Evolutionary conservation across 768 basidiomycete genomes (phyloP).

Genomic region (Psilocybe tampanensis): DNA sequence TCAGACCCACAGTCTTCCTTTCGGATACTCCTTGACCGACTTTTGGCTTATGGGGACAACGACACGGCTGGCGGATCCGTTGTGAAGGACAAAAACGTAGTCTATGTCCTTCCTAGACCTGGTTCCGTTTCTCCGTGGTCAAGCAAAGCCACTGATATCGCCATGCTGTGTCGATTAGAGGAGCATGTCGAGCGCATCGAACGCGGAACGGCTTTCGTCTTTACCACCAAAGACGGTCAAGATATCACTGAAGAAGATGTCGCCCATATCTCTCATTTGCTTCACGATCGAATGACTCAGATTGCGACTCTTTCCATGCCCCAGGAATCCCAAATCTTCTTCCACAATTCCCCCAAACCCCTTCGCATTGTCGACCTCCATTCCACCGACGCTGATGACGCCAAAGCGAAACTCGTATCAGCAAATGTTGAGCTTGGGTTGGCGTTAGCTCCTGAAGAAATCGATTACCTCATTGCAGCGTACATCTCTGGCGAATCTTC

Average conservation of each 20-base stretch:
- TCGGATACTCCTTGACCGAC: conserved; percentile 59
- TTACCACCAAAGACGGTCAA: conserved; percentile 47
- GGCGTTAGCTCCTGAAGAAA: conserved; percentile 87
- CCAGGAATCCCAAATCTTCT: conserved; percentile 55
- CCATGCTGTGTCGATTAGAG: conserved; percentile 81
- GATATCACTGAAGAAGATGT: conserved; percentile 50
- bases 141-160: conserved; percentile 97
- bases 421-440: conserved; percentile 90
- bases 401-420: conserved; percentile 63
- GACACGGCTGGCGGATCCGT: conserved; percentile 50
- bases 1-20: conserved; percentile 41
- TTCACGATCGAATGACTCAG: conserved; percentile 99
- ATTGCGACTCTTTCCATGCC: conserved; percentile 63
- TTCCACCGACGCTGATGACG: conserved; percentile 30
- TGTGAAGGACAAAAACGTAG: conserved; percentile 43
- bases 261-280: conserved; percentile 59
- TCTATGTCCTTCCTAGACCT: conserved; percentile 79
- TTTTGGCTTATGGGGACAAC: conserved; percentile 88
- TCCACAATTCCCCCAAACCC: conserved; percentile 63
- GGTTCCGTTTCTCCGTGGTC: conserved; percentile 99
- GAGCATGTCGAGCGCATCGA: conserved; percentile 79
- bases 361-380: conserved; percentile 72
- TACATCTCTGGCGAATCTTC: conserved; percentile 54
- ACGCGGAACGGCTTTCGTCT: conserved; percentile 73
- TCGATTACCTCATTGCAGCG: conserved; percentile 88